These are phyloP conservation scores for Podospora pseudoanserina DNA, from an alignment of 495 filamentous ascomycete species.

Conservation along the genomic window DNA sequence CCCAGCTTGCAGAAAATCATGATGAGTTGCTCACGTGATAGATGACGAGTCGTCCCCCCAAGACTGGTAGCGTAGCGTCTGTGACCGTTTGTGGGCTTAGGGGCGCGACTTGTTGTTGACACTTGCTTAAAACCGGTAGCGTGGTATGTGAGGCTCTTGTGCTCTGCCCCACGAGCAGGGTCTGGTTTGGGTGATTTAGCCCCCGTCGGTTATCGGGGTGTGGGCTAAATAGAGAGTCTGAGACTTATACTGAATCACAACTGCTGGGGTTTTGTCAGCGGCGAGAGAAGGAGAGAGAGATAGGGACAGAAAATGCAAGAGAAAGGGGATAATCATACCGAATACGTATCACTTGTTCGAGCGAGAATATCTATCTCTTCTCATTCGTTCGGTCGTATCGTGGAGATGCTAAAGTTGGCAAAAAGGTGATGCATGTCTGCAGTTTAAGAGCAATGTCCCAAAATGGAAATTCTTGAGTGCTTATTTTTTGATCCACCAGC, in stretches of 20 bases:
- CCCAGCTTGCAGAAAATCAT: not conserved
- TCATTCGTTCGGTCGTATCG: not conserved
- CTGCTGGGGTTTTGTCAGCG: not conserved
- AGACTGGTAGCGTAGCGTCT: not conserved
- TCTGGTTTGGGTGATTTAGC: not conserved
- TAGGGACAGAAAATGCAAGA: not conserved
- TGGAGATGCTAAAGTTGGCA: not conserved
- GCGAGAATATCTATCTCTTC: no score
- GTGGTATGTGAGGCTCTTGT: conserved; percentile 3
- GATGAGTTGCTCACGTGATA: not conserved
- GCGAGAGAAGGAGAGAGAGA: not conserved
- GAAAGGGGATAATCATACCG: not conserved
- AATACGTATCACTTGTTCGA: not conserved
- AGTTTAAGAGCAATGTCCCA: not conserved
- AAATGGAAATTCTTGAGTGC: not conserved
- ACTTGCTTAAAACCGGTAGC: conserved; percentile 1
- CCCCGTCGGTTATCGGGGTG: not conserved
- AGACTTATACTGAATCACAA: no score
- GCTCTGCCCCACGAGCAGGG: not conserved
- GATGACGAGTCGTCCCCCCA: not conserved
- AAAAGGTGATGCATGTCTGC: not conserved
- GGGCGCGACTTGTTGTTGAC: not conserved
- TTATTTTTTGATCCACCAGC: not conserved
- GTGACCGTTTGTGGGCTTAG: not conserved
- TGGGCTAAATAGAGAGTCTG: not conserved